These are phyloP conservation scores for Lentinus tigrinus DNA, from an alignment of 768 basidiomycete species.

Conservation along the genomic window DNA sequence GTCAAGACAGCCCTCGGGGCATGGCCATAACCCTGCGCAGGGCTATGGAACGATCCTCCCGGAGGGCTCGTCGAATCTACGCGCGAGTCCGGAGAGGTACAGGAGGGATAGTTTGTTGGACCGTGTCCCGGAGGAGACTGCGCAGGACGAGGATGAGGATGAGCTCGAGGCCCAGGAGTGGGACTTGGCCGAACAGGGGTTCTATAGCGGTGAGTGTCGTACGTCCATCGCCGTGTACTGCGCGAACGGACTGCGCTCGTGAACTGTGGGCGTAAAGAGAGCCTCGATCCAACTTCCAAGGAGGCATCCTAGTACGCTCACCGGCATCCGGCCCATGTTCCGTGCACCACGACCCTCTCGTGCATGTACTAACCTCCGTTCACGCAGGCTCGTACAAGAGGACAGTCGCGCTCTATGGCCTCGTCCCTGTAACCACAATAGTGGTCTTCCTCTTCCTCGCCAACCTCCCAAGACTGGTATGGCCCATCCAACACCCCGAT, in stretches of 20 bases:
- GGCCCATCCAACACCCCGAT: constrained; percentile 36
- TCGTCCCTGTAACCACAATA: constrained; percentile 55
- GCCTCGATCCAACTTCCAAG: no score
- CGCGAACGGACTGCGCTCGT: background rate
- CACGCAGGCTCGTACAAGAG: constrained; percentile 60
- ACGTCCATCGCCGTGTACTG: background rate
- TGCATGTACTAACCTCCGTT: constrained; percentile 3
- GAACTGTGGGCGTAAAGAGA: no score
- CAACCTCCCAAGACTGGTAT: constrained; percentile 47
- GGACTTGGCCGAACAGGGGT: constrained; percentile 47
- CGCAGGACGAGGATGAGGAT: constrained; percentile 31
- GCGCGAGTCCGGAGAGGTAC: constrained; percentile 25
- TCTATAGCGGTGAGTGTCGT: constrained; percentile 45
- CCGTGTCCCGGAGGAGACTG: constrained; percentile 30
- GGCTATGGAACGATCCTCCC: constrained; percentile 12
- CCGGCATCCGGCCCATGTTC: background rate
- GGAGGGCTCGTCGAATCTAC: constrained; percentile 12
- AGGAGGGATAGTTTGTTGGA: constrained; percentile 26
- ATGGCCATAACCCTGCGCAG: background rate
- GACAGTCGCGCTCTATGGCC: constrained; percentile 53
- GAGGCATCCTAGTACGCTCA: no score
- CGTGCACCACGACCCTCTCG: no score
- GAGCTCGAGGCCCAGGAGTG: constrained; percentile 37
- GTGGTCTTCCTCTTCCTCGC: constrained; percentile 51
- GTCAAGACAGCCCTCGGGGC: background rate